Evolutionary conservation across 179 eudicot genomes (phyloP).

Genomic region (Actinidia arguta): DNA sequence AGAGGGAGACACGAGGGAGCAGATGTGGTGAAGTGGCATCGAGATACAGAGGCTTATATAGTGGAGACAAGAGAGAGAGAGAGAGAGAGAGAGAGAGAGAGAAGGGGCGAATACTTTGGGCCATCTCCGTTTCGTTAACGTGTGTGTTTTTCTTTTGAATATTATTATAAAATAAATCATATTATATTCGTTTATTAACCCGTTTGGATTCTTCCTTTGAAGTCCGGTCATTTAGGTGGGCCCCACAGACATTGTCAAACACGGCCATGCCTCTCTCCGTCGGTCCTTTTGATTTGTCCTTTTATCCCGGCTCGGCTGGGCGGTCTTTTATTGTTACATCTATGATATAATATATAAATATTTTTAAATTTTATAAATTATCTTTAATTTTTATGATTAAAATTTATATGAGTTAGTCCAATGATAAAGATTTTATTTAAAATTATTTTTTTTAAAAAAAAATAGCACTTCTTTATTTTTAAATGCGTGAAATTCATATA

Average conservation of each 20-base stretch:
- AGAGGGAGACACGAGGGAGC: constrained; percentile 1
- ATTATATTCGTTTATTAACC: background rate
- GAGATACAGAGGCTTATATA: constrained; percentile 23
- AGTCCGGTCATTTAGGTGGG: constrained; percentile 13
- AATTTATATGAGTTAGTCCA: too few relatives aligned
- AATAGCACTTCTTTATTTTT: too few relatives aligned
- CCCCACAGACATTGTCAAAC: constrained; percentile 10
- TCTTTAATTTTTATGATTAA: too few relatives aligned
- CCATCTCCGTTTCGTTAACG: constrained; percentile 18
- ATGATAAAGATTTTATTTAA: too few relatives aligned
- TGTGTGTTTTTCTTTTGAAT: background rate
- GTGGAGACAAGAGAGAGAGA: constrained; percentile 20
- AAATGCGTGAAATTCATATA: too few relatives aligned
- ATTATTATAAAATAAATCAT: background rate
- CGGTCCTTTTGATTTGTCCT: background rate
- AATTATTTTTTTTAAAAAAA: too few relatives aligned
- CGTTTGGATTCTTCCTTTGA: constrained; percentile 11
- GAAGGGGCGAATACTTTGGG: constrained; percentile 22
- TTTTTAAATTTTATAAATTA: too few relatives aligned
- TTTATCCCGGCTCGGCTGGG: constrained; percentile 20
- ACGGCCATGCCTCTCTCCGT: background rate
- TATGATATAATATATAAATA: too few relatives aligned
- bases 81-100: background rate
- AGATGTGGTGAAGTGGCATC: constrained; percentile 7
- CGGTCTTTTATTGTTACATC: too few relatives aligned